A percentile compares a stretch with the other conserved stretches of the same genome.
Evolutionary conservation across 164 flowering plant species (phyloP).

Genomic region (Tetracentron sinense): DNA sequence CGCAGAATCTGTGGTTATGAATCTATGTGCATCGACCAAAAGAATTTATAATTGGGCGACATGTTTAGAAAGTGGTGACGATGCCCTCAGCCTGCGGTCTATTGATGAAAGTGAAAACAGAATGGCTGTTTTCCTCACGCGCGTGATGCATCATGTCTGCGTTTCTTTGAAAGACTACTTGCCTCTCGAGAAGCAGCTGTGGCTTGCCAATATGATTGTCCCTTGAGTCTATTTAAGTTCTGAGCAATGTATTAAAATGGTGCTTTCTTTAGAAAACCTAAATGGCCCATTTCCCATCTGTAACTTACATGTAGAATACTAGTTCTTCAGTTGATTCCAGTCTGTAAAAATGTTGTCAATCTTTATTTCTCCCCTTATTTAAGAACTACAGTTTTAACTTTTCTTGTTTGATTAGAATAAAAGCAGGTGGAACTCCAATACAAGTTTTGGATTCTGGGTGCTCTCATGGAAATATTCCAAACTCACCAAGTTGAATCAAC

Average conservation of each 20-base stretch:
- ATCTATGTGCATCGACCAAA: constrained; percentile 52
- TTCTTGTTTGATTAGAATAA: too few relatives aligned
- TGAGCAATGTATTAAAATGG: background rate
- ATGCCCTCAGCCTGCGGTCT: constrained; percentile 19
- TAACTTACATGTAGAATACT: too few relatives aligned
- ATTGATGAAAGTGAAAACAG: constrained; percentile 50
- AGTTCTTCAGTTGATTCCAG: too few relatives aligned
- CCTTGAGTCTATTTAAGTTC: constrained; percentile 8
- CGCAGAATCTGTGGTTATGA: constrained; percentile 47
- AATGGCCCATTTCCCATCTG: too few relatives aligned
- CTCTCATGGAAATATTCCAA: too few relatives aligned
- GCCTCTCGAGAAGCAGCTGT: constrained; percentile 70
- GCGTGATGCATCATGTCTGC: constrained; percentile 51
- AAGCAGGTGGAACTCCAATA: too few relatives aligned
- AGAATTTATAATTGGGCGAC: constrained; percentile 57
- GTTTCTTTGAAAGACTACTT: constrained; percentile 47
- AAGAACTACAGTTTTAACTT: too few relatives aligned
- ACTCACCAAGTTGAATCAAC: too few relatives aligned
- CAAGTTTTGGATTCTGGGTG: too few relatives aligned
- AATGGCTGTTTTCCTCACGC: constrained; percentile 34
- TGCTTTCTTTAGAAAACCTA: background rate
- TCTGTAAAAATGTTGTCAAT: too few relatives aligned
- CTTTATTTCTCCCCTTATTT: too few relatives aligned
- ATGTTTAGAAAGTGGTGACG: constrained; percentile 13
- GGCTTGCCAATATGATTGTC: constrained; percentile 54